phyloP scores from a whole-genome alignment of 2,329 filamentous ascomycete genomes.

The Colletotrichum sojae region DNA sequence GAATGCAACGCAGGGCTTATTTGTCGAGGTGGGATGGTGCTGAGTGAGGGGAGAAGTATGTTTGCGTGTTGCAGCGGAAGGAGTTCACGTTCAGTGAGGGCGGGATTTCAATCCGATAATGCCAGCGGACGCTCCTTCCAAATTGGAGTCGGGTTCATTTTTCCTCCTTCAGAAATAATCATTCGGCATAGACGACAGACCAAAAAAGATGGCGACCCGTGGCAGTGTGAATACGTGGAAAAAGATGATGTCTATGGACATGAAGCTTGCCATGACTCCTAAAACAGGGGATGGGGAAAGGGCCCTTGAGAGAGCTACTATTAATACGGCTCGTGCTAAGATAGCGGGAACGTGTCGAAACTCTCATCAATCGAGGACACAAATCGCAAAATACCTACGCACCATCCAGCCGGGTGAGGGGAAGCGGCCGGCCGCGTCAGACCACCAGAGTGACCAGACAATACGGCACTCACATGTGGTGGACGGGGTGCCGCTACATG shows the following conservation, averaged over 20 bases:
- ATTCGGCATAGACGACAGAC: constrained; percentile 4
- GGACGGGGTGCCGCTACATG: not conserved
- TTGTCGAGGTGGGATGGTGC: not conserved
- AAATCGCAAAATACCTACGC: no score
- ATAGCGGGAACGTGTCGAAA: constrained; percentile 17
- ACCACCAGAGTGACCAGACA: not conserved
- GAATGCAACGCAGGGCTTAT: no score
- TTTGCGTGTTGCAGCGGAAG: not conserved
- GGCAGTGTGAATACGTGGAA: not conserved
- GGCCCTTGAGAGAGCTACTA: constrained; percentile 6
- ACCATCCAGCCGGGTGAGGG: not conserved
- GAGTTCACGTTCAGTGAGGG: not conserved
- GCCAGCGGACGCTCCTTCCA: constrained; percentile 1
- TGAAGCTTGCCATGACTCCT: constrained; percentile 5
- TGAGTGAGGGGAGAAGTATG: not conserved
- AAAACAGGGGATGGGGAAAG: not conserved
- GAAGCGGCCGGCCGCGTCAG: constrained; percentile 3
- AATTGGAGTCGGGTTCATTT: not conserved
- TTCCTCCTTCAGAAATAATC: constrained; percentile 1
- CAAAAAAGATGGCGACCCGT: not conserved
- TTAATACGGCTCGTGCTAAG: constrained; percentile 15
- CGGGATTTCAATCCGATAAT: not conserved
- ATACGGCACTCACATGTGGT: not conserved
- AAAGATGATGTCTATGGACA: not conserved
- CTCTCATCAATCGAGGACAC: constrained; percentile 8